Evolutionary conservation across 148 eudicot species (phyloP), one percentile per base, ranked within the genome.

Genomic region (Spergularia marina): DNA sequence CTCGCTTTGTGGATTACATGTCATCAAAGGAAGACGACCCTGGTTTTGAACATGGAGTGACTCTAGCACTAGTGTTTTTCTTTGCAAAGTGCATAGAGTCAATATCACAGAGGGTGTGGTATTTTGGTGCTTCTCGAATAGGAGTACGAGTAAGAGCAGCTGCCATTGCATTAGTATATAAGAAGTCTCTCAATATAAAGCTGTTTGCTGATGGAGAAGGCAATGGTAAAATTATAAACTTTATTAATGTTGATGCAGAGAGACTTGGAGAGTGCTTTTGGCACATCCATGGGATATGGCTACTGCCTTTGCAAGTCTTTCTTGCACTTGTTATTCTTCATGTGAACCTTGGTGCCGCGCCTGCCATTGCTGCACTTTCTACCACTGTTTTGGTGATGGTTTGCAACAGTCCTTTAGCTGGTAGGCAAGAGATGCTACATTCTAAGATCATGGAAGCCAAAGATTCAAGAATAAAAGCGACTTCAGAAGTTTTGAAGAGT

Each of bases 371-470:
- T 71, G 97, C 98, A 21, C 81, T 94, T 12, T 70, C 85, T 4
- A 72, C 89, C 44, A 91, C 98, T 0, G 60, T 90, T 40, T 74
- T 90, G 25, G 98, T 94, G 18, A 89, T 91, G 93, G 75, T 86
- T 25, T 89, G 89, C 84, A 94, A 90, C 77, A 89, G 90, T 14
- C 98, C 97, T 3, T 76, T 94, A 49, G 95, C 92, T 40, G 84
- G 80, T 58, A 84, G 79, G 84, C 98, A 94, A 79, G 87, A 94
- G 73, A 80, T 34, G 76, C 79, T 90, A 58, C 97, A 91, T 61
- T 80, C 86, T 6, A 87, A 84, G 82, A 89, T 94, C 58, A 91
- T 94, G 98, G 96, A 91, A 81, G 88, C 97, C 16, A 90, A 86
- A 67, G 98, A 94, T 74, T 81, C 82, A 0, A 86, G 98, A 78